phyloP scores from a whole-genome alignment of 441 rosid species.

The Brassica balearica region DNA sequence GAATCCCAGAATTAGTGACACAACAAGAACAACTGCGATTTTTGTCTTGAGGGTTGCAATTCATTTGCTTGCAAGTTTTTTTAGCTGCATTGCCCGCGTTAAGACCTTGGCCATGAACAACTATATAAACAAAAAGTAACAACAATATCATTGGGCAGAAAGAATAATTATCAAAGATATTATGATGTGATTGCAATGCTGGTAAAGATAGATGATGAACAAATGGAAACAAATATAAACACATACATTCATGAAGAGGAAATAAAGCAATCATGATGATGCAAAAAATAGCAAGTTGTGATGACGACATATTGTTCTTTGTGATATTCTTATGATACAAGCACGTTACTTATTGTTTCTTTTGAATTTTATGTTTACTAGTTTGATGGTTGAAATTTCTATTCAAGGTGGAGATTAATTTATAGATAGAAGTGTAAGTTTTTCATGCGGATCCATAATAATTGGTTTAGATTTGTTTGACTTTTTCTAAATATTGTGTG shows the following conservation, averaged over 20 bases:
- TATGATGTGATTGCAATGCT: background rate
- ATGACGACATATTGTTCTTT: background rate
- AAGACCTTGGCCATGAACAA: background rate
- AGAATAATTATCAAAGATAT: background rate
- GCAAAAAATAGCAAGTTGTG: background rate
- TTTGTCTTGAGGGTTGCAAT: background rate
- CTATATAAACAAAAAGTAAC: background rate
- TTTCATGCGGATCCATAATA: background rate
- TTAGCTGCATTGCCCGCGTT: background rate
- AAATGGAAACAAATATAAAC: background rate
- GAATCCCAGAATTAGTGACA: background rate
- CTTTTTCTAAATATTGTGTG: background rate
- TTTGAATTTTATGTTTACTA: background rate
- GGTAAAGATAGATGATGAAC: background rate
- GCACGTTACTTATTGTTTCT: background rate
- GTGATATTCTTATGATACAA: background rate
- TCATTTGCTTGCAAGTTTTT: background rate
- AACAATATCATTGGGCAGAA: background rate
- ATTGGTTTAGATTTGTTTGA: background rate
- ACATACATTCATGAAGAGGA: slow-evolving; percentile 2
- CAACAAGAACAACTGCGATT: background rate
- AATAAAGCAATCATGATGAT: background rate
- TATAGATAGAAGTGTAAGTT: background rate
- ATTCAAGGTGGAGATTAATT: background rate
- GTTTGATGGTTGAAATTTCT: background rate